Conservation (phyloP, 2,329 filamentous ascomycete species). For the Colletotrichum filicis region DNA sequence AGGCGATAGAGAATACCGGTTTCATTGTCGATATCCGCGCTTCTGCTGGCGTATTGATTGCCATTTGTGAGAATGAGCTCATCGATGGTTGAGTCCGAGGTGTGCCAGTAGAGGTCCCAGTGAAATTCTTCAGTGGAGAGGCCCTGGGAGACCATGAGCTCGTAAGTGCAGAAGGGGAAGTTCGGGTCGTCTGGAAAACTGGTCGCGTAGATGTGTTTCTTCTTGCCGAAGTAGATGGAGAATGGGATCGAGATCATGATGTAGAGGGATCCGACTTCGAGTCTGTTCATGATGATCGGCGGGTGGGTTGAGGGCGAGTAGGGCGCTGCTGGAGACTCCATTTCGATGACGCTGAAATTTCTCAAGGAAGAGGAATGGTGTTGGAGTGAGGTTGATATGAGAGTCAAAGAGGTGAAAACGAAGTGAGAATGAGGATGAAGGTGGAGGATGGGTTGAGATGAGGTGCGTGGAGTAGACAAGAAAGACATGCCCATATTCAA, state of each 20-base stretch:
- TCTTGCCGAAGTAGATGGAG: constrained; percentile 19
- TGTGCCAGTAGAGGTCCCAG: constrained; percentile 51
- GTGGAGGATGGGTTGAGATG: no score
- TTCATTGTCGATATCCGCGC: not conserved
- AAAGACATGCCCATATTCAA: no score
- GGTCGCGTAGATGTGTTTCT: constrained; percentile 12
- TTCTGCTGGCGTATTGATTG: not conserved
- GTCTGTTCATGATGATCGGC: not conserved
- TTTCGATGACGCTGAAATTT: not conserved
- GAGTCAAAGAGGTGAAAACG: not conserved
- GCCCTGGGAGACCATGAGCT: constrained; percentile 36
- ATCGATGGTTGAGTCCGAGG: constrained; percentile 33
- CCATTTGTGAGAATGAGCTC: constrained; percentile 7
- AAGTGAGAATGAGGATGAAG: no score
- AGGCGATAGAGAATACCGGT: constrained; percentile 30
- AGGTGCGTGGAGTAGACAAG: no score
- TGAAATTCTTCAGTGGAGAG: constrained; percentile 44
- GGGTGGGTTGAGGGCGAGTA: constrained; percentile 20
- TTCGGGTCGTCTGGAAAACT: constrained; percentile 28
- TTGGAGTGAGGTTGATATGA: not conserved
- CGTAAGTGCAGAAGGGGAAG: constrained; percentile 32
- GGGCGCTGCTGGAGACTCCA: not conserved
- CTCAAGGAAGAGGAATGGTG: not conserved
- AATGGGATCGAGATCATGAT: constrained; percentile 34
- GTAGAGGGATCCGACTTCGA: constrained; percentile 30